Evolutionary conservation across 1,284 basidiomycete species (phyloP).

Genomic region (Fomitopsis palustris): DNA sequence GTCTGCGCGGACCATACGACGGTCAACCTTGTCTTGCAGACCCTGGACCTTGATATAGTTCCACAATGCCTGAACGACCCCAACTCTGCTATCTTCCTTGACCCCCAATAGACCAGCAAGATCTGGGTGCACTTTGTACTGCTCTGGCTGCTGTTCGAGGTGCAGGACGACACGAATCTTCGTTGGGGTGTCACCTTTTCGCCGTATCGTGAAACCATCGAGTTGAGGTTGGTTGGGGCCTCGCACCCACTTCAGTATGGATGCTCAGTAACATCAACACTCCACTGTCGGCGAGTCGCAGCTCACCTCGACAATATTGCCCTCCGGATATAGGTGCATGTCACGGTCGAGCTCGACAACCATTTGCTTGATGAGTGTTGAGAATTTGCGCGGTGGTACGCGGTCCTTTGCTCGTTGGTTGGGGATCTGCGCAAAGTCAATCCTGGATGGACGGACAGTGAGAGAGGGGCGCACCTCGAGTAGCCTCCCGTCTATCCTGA

Average conservation of each 20-base stretch:
- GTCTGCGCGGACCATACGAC: conserved; percentile 76
- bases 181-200: conserved; percentile 78
- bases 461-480: conserved; percentile 62
- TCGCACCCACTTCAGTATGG: conserved; percentile 62
- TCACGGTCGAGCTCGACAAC: conserved; percentile 89
- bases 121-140: conserved; percentile 79
- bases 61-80: conserved; percentile 86
- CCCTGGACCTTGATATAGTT: conserved; percentile 87
- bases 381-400: conserved; percentile 73
- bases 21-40: conserved; percentile 89
- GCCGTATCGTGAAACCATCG: conserved; percentile 88
- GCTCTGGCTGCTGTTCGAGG: conserved; percentile 84
- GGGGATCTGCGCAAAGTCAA: conserved; percentile 38
- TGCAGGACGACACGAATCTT: conserved; percentile 81
- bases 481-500: conserved; percentile 87
- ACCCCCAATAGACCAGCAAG: conserved; percentile 76
- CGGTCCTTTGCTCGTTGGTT: conserved; percentile 71
- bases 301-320: conserved; percentile 72
- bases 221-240: conserved; percentile 58
- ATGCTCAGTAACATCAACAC: neutral
- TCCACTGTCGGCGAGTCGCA: neutral
- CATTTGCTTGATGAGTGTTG: conserved; percentile 81
- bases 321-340: conserved; percentile 77
- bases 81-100: conserved; percentile 83
- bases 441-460: neutral